Conservation (phyloP, 1,139 yeast genomes). For the Yamadazyma kanchanaburiensis region DNA sequence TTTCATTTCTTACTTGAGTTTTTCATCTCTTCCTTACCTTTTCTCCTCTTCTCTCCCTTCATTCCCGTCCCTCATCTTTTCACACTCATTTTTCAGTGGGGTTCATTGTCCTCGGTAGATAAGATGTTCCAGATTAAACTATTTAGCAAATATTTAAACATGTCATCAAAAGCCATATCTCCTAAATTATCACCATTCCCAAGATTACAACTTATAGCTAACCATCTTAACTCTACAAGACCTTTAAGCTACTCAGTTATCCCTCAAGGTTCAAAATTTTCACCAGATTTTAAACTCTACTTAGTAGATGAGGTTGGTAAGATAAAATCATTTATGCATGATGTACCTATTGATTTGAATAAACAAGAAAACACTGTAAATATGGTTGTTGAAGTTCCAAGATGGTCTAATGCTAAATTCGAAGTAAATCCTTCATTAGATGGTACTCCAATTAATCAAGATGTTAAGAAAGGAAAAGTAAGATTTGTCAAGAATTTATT, state of each 20-base stretch:
- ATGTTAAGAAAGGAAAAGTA: slow-evolving; percentile 77
- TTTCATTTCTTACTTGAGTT: too few relatives aligned
- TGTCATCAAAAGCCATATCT: too few relatives aligned
- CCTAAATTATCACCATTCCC: neutral
- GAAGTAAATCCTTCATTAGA: slow-evolving; percentile 67
- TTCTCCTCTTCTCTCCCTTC: too few relatives aligned
- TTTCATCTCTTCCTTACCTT: too few relatives aligned
- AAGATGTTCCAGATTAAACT: too few relatives aligned
- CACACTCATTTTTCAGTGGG: too few relatives aligned
- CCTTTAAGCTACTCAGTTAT: slow-evolving; percentile 7
- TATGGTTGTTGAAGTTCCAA: slow-evolving; percentile 87
- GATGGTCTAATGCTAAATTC: slow-evolving; percentile 89
- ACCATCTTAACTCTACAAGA: slow-evolving; percentile 8
- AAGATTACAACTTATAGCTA: slow-evolving; percentile 8
- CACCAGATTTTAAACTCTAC: slow-evolving; percentile 31
- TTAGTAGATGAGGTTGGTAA: slow-evolving; percentile 57
- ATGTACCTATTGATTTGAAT: slow-evolving; percentile 68
- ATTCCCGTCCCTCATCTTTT: too few relatives aligned
- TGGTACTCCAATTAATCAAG: slow-evolving; percentile 84
- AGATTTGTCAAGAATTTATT: slow-evolving; percentile 84
- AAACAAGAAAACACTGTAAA: slow-evolving; percentile 64
- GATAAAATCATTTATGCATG: slow-evolving; percentile 75
- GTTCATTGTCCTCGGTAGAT: too few relatives aligned
- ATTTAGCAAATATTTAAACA: too few relatives aligned
- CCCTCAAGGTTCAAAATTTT: slow-evolving; percentile 33